Evolutionary conservation across 2,329 filamentous ascomycete genomes (phyloP).

Genomic region (Niveomyces coronatus): DNA sequence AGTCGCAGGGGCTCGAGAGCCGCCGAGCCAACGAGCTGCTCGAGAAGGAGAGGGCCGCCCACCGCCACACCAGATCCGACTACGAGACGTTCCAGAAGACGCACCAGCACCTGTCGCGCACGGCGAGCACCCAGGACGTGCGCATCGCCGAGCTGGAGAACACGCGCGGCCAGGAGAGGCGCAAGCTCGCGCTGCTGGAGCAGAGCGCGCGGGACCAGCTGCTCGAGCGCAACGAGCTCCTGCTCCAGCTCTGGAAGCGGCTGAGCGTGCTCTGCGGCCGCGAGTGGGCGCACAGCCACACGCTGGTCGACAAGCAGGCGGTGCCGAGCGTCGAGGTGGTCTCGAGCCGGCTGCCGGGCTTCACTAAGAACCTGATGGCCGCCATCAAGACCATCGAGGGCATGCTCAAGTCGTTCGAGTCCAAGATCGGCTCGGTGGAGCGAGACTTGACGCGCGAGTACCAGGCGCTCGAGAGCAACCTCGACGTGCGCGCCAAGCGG

Average conservation of each 20-base stretch:
- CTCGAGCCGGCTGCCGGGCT: constrained; percentile 72
- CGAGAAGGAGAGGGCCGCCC: constrained; percentile 78
- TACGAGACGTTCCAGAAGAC: constrained; percentile 84
- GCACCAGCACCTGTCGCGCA: constrained; percentile 77
- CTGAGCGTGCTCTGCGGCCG: constrained; percentile 76
- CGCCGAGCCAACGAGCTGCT: constrained; percentile 77
- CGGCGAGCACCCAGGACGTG: constrained; percentile 73
- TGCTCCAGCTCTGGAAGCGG: constrained; percentile 83
- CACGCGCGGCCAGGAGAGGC: constrained; percentile 66
- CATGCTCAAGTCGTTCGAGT: constrained; percentile 67
- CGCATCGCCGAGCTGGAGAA: constrained; percentile 79
- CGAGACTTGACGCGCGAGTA: constrained; percentile 87
- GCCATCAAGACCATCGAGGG: constrained; percentile 82
- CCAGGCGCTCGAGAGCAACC: constrained; percentile 68
- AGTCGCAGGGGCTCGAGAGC: constrained; percentile 78
- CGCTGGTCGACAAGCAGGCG: constrained; percentile 74
- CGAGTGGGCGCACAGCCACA: constrained; percentile 87
- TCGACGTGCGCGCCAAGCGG: constrained; percentile 72
- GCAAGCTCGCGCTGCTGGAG: constrained; percentile 66
- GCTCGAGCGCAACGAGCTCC: constrained; percentile 75
- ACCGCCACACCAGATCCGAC: constrained; percentile 76
- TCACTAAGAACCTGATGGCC: constrained; percentile 78
- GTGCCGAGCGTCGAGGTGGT: constrained; percentile 80
- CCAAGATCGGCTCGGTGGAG: constrained; percentile 75
- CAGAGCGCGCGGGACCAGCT: constrained; percentile 77